Conservation (phyloP, 2,329 filamentous ascomycete species). For the Chaetomiaceae sp. region DNA sequence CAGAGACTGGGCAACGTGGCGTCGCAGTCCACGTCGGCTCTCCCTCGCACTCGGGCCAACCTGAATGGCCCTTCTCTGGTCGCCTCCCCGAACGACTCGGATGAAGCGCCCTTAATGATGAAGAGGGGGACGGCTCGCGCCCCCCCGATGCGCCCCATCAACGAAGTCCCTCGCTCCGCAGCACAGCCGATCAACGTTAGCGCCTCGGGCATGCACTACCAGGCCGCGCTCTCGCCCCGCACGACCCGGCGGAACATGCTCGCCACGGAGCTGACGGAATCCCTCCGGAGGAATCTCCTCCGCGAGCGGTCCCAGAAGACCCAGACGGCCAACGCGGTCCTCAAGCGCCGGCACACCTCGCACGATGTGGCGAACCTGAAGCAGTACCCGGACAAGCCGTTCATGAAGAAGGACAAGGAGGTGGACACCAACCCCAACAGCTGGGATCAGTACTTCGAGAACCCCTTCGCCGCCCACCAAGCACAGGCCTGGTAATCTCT, state of each 20-base stretch:
- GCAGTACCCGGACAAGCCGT: constrained; percentile 66
- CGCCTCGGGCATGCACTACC: constrained; percentile 58
- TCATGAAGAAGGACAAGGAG: constrained; percentile 47
- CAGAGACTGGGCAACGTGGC: constrained; percentile 64
- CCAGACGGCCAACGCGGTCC: constrained; percentile 77
- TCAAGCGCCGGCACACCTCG: constrained; percentile 86
- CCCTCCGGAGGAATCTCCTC: constrained; percentile 81
- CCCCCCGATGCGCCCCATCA: constrained; percentile 48
- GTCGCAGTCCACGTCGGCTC: constrained; percentile 62
- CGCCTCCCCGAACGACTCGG: constrained; percentile 53
- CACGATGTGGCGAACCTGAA: constrained; percentile 86
- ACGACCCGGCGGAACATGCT: constrained; percentile 95
- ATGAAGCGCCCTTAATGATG: constrained; percentile 60
- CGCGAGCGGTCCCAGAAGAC: constrained; percentile 96
- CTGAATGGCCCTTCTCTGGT: constrained; percentile 41
- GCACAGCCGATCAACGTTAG: constrained; percentile 76
- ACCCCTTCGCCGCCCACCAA: constrained; percentile 73
- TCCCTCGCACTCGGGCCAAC: constrained; percentile 56
- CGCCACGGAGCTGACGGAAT: constrained; percentile 88
- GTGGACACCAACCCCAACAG: constrained; percentile 64
- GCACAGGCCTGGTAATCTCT: constrained; percentile 72
- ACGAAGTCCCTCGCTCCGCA: constrained; percentile 59
- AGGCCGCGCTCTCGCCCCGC: constrained; percentile 78
- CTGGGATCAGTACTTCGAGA: constrained; percentile 83
- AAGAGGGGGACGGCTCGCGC: constrained; percentile 52